phyloP scores from a whole-genome alignment of 2,329 filamentous ascomycete genomes.

The Boeremia exigua region DNA sequence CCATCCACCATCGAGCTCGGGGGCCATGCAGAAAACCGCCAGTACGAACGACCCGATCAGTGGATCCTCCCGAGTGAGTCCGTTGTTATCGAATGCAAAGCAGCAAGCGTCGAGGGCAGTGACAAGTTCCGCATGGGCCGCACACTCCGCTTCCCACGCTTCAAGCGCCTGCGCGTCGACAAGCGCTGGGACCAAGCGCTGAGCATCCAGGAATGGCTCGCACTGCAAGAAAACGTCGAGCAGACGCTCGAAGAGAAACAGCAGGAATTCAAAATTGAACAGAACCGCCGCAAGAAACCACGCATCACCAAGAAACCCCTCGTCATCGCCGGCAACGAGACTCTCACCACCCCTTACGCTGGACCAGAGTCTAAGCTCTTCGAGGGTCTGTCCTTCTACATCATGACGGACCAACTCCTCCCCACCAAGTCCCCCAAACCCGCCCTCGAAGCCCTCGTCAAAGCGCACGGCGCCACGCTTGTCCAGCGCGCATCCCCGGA shows the following conservation, averaged over 20 bases:
- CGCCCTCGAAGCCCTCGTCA: slow-evolving; percentile 81
- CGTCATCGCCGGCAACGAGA: slow-evolving; percentile 71
- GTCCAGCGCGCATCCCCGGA: slow-evolving; percentile 73
- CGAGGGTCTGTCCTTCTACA: slow-evolving; percentile 77
- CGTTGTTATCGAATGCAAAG: slow-evolving; percentile 86
- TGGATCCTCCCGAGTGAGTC: slow-evolving; percentile 94
- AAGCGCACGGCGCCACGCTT: slow-evolving; percentile 79
- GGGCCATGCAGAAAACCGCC: slow-evolving; percentile 68
- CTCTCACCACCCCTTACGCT: slow-evolving; percentile 59
- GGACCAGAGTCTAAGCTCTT: slow-evolving; percentile 71
- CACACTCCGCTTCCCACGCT: slow-evolving; percentile 90
- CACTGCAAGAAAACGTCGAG: slow-evolving; percentile 72
- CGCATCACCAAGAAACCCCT: slow-evolving; percentile 71
- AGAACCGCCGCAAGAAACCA: slow-evolving; percentile 67
- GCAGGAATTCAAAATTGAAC: slow-evolving; percentile 72
- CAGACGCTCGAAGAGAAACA: slow-evolving; percentile 74
- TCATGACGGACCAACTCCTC: slow-evolving; percentile 76
- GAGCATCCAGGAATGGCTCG: slow-evolving; percentile 76
- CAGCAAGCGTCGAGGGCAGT: slow-evolving; percentile 75
- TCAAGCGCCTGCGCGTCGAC: slow-evolving; percentile 81
- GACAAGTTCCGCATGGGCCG: slow-evolving; percentile 78
- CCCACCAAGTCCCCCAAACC: slow-evolving; percentile 77
- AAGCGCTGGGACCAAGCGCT: slow-evolving; percentile 83
- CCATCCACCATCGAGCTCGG: slow-evolving; percentile 83
- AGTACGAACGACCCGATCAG: slow-evolving; percentile 82